Evolutionary conservation across 2,329 filamentous ascomycete genomes (phyloP), one percentile per base, ranked within the genome.

Genomic region (Phyllosticta citrichinensis): DNA sequence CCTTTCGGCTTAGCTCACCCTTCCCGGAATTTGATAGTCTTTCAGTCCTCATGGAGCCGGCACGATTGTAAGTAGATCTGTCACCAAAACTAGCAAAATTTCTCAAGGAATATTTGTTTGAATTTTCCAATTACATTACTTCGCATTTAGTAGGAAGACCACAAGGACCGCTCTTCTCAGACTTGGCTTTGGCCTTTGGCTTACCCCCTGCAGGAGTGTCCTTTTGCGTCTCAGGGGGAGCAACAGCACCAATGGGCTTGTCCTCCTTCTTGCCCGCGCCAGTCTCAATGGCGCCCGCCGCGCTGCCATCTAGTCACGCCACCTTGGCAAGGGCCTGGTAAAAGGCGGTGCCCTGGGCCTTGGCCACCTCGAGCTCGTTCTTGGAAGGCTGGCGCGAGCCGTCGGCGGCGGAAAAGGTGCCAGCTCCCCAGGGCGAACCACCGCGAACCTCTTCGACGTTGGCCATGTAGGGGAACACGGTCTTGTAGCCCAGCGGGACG

Each of bases 401-500:
- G 69, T 97, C 91, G 63, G 72, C 80, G 64, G 73, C 85, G 64
- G 92, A 81, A 69, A 96, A 95, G 66, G 93, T 96, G 72, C 94
- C 94, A 35, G 93, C 92, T 69, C 93, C 94, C 94, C 94, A 99
- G 50, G 94, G 82, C 63, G 83, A 85, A 64, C 94, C 94, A 70
- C 94, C 94, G 73, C 89, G 89, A 65, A 94, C 81, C 80, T 97
- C 91, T 30, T 72, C 72, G 40, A 96, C 75, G 77, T 92, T 87
- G 66, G 86, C 73, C 66, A 96, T 77, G 65, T 85, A 77, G 63
- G 72, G 73, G 72, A 96, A 97, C 56, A 85, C 78, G 69, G 87
- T 89, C 77, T 89, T 87, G 81, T 96, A 97, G 61, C 94, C 94
- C 60, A 97, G 82, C 56, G 94, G 94, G n/a, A 97, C 91, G 75